Evolutionary conservation across 1,284 basidiomycete genomes (phyloP), one percentile per base, ranked within the genome.

Genomic region (Cutaneotrichosporon sp.): DNA sequence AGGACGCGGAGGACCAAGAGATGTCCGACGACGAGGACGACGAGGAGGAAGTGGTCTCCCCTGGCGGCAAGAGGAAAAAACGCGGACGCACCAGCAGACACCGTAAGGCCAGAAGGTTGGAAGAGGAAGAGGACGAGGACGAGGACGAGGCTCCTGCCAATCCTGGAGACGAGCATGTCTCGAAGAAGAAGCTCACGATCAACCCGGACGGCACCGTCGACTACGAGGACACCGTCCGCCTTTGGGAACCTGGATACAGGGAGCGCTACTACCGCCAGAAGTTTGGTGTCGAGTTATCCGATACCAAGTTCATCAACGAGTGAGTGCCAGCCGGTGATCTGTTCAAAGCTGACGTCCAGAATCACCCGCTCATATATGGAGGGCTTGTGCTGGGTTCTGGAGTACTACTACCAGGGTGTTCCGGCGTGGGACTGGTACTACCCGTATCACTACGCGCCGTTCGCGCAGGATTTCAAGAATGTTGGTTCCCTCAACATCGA

Each of bases 341-440:
- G 16, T 12, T 8, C 5, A 8, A 26, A 17, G 14, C 27, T 42
- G 26, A 44, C 20, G 47, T 17, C 25, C 63, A 94, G 91, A 56
- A 70, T 99, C 51, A 87, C 90, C 4, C 83, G 81, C 58, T 76
- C 78, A 32, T 99, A 99, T 72, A 81, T 97, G 53, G 93, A 98
- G 76, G 96, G 96, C 37, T 80, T 99, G 46, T 85, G 85, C 53
- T 98, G 96, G 96, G 96, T 99, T 0, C 76, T 99, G 47, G 86
- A 88, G 55, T 98, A 98, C 76, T 98, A 98, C 71, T 99, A 97
- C 75, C 94, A 97, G 81, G 96, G 96, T 61, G 90, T 90, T 67
- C 91, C 94, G 4, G 94, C 92, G 1, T 99, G 96, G 96, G 85
- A 92, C 66, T 99, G 96, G 96, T 99, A 87, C 76, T 98, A 97